Conservation (phyloP, 768 basidiomycete genomes). For the Mrakia hoshinonis region DNA sequence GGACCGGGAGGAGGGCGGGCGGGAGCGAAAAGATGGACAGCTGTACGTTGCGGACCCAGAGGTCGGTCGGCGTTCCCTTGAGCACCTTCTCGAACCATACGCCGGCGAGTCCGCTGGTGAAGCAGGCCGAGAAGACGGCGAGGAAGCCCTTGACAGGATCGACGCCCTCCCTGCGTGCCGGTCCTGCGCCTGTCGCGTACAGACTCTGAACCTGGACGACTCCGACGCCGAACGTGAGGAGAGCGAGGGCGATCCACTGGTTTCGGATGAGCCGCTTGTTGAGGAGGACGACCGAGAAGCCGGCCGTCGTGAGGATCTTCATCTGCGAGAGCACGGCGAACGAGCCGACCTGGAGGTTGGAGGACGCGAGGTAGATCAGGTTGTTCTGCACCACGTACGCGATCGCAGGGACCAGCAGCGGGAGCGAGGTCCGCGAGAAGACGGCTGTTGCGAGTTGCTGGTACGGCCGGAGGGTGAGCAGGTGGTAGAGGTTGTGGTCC, state of each 20-base stretch:
- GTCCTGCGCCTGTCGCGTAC: background rate
- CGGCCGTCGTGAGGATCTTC: slow-evolving; percentile 94
- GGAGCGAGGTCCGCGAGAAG: background rate
- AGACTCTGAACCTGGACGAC: slow-evolving; percentile 73
- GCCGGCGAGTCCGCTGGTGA: slow-evolving; percentile 5
- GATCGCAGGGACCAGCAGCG: background rate
- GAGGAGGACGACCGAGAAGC: slow-evolving; percentile 71
- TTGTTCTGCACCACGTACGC: slow-evolving; percentile 74
- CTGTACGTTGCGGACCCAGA: slow-evolving; percentile 34
- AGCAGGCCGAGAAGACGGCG: slow-evolving; percentile 12
- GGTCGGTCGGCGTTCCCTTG: slow-evolving; percentile 7
- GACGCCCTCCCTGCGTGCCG: background rate
- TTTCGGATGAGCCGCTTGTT: slow-evolving; percentile 60
- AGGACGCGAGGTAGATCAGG: slow-evolving; percentile 86
- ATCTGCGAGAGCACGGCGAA: slow-evolving; percentile 96
- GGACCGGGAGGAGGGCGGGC: slow-evolving; percentile 31
- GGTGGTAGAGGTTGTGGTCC: slow-evolving; percentile 37
- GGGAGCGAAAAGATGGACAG: slow-evolving; percentile 31
- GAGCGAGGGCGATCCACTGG: slow-evolving; percentile 76
- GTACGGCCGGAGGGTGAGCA: slow-evolving; percentile 93
- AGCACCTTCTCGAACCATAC: slow-evolving; percentile 17
- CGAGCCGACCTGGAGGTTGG: slow-evolving; percentile 85
- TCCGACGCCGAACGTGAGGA: slow-evolving; percentile 78
- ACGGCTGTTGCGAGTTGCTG: background rate
- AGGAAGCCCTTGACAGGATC: slow-evolving; percentile 19